Percentiles rank a stretch among this genome's conserved stretches.
Evolutionary conservation across 2,329 filamentous ascomycete genomes (phyloP).

Genomic region (Ophioceras dolichostomum): DNA sequence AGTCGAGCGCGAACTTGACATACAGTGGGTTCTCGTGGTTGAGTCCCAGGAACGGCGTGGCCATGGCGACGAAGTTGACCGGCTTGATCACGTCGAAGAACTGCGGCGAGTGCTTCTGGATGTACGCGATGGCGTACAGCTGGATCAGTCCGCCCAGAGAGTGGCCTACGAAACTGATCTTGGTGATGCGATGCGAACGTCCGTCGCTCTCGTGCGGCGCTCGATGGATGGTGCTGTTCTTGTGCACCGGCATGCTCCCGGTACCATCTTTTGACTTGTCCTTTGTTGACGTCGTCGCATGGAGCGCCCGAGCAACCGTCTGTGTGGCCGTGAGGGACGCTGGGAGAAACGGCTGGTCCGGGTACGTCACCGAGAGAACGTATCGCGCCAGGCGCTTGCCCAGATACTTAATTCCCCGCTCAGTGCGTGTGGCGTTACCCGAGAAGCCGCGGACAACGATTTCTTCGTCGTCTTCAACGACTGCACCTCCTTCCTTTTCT

Average conservation of each 20-base stretch:
- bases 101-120: constrained; percentile 84
- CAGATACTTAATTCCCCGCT: constrained; percentile 92
- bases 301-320: constrained; percentile 25
- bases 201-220: constrained; percentile 18
- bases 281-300: too few species aligned
- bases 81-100: constrained; percentile 83
- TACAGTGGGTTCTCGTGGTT: constrained; percentile 98
- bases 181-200: constrained; percentile 71
- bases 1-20: constrained; percentile 92
- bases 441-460: constrained; percentile 83
- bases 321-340: constrained; percentile 36
- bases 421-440: constrained; percentile 82
- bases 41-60: constrained; percentile 77
- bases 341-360: constrained; percentile 81
- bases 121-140: constrained; percentile 91
- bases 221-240: constrained; percentile 41
- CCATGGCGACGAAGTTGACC: constrained; percentile 81
- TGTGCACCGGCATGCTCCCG: constrained; percentile 27
- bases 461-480: constrained; percentile 64
- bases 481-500: constrained; percentile 12
- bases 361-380: constrained; percentile 80
- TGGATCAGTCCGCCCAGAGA: constrained; percentile 84
- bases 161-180: constrained; percentile 90
- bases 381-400: constrained; percentile 91
- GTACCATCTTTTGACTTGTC: constrained; percentile 2